Conservation (phyloP, 768 basidiomycete genomes). For the Auricularia auricula-judae region DNA sequence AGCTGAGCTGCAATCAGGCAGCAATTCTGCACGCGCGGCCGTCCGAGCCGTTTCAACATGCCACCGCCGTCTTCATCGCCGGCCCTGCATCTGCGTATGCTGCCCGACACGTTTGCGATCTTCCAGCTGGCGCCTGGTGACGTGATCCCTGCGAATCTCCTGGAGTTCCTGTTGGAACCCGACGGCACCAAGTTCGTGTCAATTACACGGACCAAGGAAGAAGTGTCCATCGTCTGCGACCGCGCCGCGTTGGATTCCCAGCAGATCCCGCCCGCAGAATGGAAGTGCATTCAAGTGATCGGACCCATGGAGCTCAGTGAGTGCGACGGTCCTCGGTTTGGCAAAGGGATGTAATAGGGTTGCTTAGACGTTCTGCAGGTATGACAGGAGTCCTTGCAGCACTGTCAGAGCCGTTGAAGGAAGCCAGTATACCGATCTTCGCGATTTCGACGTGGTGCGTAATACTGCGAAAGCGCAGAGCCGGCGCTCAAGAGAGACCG, state of each 20-base stretch:
- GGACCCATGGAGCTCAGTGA: slow-evolving; percentile 60
- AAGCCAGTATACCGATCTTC: slow-evolving; percentile 43
- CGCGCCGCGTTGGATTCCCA: slow-evolving; percentile 26
- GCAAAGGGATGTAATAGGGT: neutral
- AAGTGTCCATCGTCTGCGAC: slow-evolving; percentile 45
- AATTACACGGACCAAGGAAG: slow-evolving; percentile 47
- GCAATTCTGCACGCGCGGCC: no score
- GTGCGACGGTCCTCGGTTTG: neutral
- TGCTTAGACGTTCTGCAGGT: slow-evolving; percentile 19
- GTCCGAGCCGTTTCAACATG: slow-evolving; percentile 12
- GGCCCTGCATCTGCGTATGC: slow-evolving; percentile 37
- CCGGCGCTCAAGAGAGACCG: neutral
- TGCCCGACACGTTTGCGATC: slow-evolving; percentile 34
- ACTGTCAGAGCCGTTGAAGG: slow-evolving; percentile 42
- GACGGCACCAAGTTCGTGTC: slow-evolving; percentile 32
- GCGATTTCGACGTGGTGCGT: slow-evolving; percentile 52
- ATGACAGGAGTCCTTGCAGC: slow-evolving; percentile 47
- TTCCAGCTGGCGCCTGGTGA: slow-evolving; percentile 27
- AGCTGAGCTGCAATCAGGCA: no score
- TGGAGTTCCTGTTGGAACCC: slow-evolving; percentile 20
- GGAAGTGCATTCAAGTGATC: slow-evolving; percentile 50
- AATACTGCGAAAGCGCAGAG: neutral
- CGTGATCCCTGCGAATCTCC: slow-evolving; percentile 19
- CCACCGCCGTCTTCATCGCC: slow-evolving; percentile 35
- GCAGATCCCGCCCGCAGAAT: slow-evolving; percentile 18